phyloP scores from a whole-genome alignment of 2,329 filamentous ascomycete species.

The Fusarium albidum region DNA sequence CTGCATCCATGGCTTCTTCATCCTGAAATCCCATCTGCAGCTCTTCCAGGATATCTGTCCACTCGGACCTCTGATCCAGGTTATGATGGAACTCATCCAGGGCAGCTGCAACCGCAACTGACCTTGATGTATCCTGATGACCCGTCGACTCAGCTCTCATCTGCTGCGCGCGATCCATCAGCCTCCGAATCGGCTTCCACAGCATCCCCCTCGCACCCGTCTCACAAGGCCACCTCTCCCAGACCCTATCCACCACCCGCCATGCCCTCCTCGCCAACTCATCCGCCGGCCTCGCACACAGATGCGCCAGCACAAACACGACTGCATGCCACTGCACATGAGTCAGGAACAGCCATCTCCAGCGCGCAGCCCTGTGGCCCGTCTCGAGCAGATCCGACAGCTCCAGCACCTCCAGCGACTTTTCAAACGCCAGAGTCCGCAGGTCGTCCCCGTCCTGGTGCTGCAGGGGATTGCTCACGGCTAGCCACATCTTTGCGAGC shows the following conservation, averaged over 20 bases:
- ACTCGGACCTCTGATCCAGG: not conserved
- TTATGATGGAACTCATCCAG: not conserved
- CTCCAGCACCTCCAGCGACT: constrained; percentile 68
- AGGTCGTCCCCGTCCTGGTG: not conserved
- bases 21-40: not conserved
- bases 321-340: constrained; percentile 73
- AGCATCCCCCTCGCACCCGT: not conserved
- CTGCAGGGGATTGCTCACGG: not conserved
- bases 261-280: not conserved
- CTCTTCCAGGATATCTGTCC: not conserved
- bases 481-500: constrained; percentile 1
- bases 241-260: not conserved
- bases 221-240: not conserved
- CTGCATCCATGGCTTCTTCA: not conserved
- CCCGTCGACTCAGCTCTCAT: not conserved
- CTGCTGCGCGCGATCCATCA: not conserved
- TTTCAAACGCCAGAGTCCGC: not conserved
- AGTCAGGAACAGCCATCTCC: constrained; percentile 71
- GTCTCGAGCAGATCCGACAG: constrained; percentile 65
- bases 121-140: not conserved
- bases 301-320: constrained; percentile 66
- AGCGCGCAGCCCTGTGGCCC: constrained; percentile 65
- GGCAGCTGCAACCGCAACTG: not conserved
- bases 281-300: constrained; percentile 48
- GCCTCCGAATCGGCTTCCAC: not conserved